Evolutionary conservation across 768 basidiomycete genomes (phyloP).

Genomic region (Tremella fuciformis): DNA sequence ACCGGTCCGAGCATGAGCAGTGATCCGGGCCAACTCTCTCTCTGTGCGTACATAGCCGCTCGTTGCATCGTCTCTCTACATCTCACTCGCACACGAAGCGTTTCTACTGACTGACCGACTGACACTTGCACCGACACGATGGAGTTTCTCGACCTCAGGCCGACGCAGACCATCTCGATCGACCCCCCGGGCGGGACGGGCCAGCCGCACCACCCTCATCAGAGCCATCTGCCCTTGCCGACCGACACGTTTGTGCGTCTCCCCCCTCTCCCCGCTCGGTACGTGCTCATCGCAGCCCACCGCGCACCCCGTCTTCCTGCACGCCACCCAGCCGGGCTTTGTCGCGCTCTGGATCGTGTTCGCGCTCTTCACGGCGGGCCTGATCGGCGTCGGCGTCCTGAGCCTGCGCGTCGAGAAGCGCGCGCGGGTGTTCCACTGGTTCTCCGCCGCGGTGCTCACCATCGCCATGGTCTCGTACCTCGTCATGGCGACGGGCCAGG

Average conservation of each 20-base stretch:
- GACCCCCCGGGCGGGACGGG: constrained; percentile 43
- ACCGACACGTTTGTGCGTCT: constrained; percentile 32
- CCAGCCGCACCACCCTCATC: constrained; percentile 26
- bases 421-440: constrained; percentile 47
- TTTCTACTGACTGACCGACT: no score
- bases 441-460: constrained; percentile 45
- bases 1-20: no score
- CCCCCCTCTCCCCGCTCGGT: not conserved
- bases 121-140: constrained; percentile 12
- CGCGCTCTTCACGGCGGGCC: constrained; percentile 34
- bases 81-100: no score
- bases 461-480: constrained; percentile 50
- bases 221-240: constrained; percentile 26
- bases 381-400: constrained; percentile 35
- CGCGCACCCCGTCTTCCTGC: constrained; percentile 21
- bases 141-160: constrained; percentile 37
- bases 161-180: constrained; percentile 42
- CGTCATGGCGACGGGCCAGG: constrained; percentile 47
- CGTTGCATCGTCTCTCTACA: no score
- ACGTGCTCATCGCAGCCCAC: constrained; percentile 23
- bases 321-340: constrained; percentile 34
- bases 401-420: constrained; percentile 44
- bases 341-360: constrained; percentile 46
- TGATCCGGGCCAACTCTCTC: no score
- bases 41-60: no score